These are phyloP conservation scores for Scheffersomyces quercinus DNA, from an alignment of 1,139 yeast genomes.

Conservation along the genomic window DNA sequence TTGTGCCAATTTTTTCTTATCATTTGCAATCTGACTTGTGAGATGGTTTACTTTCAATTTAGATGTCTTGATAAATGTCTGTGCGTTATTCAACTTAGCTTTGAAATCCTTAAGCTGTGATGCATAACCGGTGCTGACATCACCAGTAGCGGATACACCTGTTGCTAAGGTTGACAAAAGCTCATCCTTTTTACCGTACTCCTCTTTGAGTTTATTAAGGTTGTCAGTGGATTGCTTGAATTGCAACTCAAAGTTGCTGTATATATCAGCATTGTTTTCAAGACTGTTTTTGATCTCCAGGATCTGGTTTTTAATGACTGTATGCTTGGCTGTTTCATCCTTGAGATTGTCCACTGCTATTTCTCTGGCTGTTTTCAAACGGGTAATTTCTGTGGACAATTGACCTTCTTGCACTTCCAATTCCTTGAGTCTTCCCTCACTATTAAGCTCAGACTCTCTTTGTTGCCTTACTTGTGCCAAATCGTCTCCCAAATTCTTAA, in stretches of 20 bases:
- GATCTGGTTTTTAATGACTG: conserved; percentile 18
- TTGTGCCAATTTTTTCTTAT: conserved; percentile 50
- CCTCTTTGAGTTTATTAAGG: conserved; percentile 46
- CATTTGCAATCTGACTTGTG: conserved; percentile 51
- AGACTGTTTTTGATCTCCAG: conserved; percentile 19
- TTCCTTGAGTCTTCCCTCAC: conserved; percentile 62
- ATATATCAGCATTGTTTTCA: conserved; percentile 29
- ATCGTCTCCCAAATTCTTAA: conserved; percentile 61
- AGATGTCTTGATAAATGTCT: conserved; percentile 60
- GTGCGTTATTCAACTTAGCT: conserved; percentile 53
- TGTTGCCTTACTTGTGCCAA: conserved; percentile 53
- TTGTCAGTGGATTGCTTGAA: conserved; percentile 46
- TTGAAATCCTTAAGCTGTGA: conserved; percentile 72
- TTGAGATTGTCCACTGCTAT: conserved; percentile 53
- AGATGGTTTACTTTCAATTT: conserved; percentile 62
- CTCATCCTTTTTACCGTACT: conserved; percentile 70
- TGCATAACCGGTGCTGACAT: conserved; percentile 66
- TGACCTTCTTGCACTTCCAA: conserved; percentile 61
- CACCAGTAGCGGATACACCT: conserved; percentile 85
- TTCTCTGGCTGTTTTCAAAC: conserved; percentile 64
- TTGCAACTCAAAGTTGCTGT: conserved; percentile 28
- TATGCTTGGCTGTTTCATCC: conserved; percentile 41
- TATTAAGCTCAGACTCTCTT: conserved; percentile 60
- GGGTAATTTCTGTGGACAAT: conserved; percentile 65
- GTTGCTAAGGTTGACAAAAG: conserved; percentile 80